Conservation (phyloP, 108 stramenopile species). For the Nannochloropsis oceanica region DNA sequence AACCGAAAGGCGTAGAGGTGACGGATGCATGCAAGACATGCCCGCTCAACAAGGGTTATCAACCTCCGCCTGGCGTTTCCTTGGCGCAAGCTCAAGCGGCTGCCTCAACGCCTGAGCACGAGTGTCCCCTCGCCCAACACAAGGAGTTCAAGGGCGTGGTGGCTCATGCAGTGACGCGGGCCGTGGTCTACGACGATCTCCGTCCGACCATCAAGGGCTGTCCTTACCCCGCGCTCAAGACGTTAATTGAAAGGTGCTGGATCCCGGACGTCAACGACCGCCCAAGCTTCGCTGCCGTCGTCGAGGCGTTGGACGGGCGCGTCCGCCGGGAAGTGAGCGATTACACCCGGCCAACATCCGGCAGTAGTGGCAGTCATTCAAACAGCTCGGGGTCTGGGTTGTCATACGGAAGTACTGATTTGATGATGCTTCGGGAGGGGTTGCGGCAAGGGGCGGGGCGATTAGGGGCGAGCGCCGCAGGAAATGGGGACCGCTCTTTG, state of each 20-base stretch:
- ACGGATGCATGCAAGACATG: not conserved
- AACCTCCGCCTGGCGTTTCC: not conserved
- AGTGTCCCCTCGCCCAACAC: not conserved
- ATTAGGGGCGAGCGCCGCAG: not conserved
- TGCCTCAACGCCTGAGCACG: not conserved
- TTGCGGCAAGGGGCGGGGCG: not conserved
- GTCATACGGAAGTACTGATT: not conserved
- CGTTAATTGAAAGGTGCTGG: not conserved
- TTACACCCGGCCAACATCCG: not conserved
- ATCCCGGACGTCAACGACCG: not conserved
- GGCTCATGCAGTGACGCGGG: not conserved
- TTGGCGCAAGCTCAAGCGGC: not conserved
- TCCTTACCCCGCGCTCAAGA: not conserved
- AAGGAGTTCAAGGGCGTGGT: not conserved
- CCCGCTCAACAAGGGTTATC: not conserved
- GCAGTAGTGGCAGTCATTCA: not conserved
- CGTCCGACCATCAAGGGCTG: not conserved
- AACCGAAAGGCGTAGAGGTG: not conserved
- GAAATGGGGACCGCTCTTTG: no score
- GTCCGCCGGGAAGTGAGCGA: not conserved
- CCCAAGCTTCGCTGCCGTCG: not conserved
- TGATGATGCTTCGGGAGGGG: not conserved
- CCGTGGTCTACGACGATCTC: not conserved
- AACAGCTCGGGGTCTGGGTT: not conserved
- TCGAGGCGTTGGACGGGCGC: not conserved